phyloP scores from a whole-genome alignment of 495 filamentous ascomycete species.

The Penicillium diatomitis region DNA sequence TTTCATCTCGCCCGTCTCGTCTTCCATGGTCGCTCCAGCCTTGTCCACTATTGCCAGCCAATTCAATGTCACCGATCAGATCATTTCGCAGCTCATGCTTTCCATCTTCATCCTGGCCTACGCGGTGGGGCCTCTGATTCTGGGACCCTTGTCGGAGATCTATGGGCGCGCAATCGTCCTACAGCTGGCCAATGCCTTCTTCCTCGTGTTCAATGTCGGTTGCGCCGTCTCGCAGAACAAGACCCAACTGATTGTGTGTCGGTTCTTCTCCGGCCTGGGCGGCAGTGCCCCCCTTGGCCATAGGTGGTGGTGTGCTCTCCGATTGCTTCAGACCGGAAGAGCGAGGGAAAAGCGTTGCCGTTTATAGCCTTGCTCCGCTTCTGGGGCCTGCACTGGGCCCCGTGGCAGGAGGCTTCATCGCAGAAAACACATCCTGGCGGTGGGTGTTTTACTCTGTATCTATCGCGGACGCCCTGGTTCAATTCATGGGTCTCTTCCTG shows the following conservation, averaged over 20 bases:
- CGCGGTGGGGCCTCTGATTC: constrained; percentile 57
- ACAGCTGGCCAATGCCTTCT: constrained; percentile 55
- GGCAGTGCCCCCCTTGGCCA: constrained; percentile 45
- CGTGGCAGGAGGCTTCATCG: constrained; percentile 56
- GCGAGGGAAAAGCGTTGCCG: constrained; percentile 52
- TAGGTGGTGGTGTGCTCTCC: constrained; percentile 51
- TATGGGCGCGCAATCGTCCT: constrained; percentile 60
- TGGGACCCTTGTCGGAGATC: constrained; percentile 66
- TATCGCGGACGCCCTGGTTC: constrained; percentile 53
- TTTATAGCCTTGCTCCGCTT: constrained; percentile 58
- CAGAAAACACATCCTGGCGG: constrained; percentile 58
- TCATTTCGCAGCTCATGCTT: constrained; percentile 50
- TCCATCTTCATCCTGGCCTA: constrained; percentile 73
- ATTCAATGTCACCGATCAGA: constrained; percentile 47
- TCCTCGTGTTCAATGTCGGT: constrained; percentile 49
- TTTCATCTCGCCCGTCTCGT: constrained; percentile 64
- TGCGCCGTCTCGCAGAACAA: constrained; percentile 45
- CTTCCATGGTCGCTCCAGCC: constrained; percentile 66
- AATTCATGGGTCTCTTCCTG: constrained; percentile 54
- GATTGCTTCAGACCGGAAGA: constrained; percentile 57
- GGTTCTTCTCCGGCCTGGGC: constrained; percentile 51
- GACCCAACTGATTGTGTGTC: constrained; percentile 44
- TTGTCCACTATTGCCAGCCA: constrained; percentile 47
- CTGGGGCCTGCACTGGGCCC: constrained; percentile 60
- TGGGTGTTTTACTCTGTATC: constrained; percentile 61